Percentiles rank a stretch among this genome's conserved stretches.
Evolutionary conservation across 2,329 filamentous ascomycete genomes (phyloP).

Genomic region (Colletotrichum costaricense): DNA sequence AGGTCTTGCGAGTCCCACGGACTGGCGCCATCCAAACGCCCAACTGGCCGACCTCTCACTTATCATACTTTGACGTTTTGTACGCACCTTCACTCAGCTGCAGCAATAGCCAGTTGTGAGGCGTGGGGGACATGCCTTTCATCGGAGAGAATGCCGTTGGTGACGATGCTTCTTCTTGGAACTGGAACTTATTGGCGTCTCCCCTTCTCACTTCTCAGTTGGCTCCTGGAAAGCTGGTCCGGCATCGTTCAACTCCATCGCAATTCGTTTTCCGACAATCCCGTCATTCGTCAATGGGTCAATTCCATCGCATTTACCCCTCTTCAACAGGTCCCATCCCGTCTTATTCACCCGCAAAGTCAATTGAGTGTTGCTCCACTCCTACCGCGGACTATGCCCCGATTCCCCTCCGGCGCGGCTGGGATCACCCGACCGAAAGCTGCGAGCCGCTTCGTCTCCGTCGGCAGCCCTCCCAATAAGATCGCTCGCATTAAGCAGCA

Average conservation of each 20-base stretch:
- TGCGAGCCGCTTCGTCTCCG: conserved; percentile 16
- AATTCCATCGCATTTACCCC: background rate
- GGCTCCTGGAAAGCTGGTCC: background rate
- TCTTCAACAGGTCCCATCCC: background rate
- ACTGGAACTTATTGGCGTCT: no score
- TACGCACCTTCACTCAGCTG: background rate
- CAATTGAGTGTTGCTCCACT: conserved; percentile 18
- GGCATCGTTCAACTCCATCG: background rate
- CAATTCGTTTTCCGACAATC: background rate
- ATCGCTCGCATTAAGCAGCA: conserved; percentile 23
- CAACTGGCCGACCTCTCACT: no score
- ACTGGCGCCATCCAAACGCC: background rate
- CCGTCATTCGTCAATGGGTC: background rate
- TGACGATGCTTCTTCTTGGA: background rate
- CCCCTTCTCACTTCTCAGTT: background rate
- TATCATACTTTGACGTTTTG: background rate
- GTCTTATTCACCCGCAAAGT: background rate
- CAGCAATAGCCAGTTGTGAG: background rate
- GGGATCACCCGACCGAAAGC: conserved; percentile 15
- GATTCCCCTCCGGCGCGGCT: conserved; percentile 13
- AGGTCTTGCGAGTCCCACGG: background rate
- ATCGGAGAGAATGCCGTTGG: conserved; percentile 13
- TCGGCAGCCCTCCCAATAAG: conserved; percentile 19
- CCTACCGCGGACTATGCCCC: conserved; percentile 24
- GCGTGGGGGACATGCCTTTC: background rate